Base-by-base conservation (phyloP, 2,329 filamentous ascomycete genomes). In the Biscogniauxia sp. region DNA sequence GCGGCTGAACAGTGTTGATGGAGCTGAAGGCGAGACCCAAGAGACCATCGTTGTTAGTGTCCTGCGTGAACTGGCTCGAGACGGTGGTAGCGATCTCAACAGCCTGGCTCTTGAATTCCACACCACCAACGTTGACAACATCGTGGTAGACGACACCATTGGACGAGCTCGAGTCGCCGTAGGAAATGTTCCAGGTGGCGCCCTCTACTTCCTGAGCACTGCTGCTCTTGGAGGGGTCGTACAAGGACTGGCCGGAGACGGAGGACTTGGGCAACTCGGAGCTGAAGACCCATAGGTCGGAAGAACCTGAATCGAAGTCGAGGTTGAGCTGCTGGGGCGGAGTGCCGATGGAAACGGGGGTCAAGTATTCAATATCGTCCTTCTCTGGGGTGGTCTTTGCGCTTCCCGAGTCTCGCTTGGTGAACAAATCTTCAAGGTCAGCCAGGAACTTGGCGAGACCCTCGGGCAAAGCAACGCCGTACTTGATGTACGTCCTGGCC, bases 251-350 rank as follows among this genome's bases (percentile, higher is more conserved):
- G 13, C 72, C 71, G 51, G 69, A 69, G 53, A 68, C 60, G 28
- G 65, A 58, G 53, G 57, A 61, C 1, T 57, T 26, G 25, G 70
- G 61, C 9, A 61, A 67, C 55, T 70, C 64, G 23, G 64, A 68
- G 64, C 69, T 72, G 68, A 74, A 75, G 45, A 74, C 73, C 72
- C 72, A 75, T 8, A 74, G 66, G 55, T 75, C 73, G 13, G 73
- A 72, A n/a, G 73, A 74, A 23, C 73, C 73, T 2, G 73, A 70
- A 64, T 75, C 73, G 61, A 75, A 72, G 63, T 74, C 73, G 0
- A 75, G 64, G 66, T 73, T 73, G 20, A 75, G 64, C n/a, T 57
- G 60, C 69, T 74, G 70, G 17, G 69, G 65, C n/a, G 72, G 72
- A 5, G 71, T 74, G 50, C 73, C 73, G 55, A 75, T 73, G 15